Percentiles rank a stretch among this genome's conserved stretches.
phyloP scores from a whole-genome alignment of 768 basidiomycete genomes.

The Suillus lakei region DNA sequence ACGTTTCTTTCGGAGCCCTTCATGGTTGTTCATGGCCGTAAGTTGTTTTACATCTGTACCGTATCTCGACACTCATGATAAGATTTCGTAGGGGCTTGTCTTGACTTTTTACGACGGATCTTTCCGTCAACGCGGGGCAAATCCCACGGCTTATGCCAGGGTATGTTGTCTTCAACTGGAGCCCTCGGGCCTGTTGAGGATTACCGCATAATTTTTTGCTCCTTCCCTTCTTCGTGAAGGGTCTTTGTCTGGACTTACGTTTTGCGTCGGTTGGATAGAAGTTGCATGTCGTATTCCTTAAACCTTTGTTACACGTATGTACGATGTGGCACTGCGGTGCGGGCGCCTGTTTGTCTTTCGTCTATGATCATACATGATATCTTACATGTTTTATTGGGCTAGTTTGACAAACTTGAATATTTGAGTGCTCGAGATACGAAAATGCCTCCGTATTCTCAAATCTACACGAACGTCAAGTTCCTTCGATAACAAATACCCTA shows the following conservation, averaged over 20 bases:
- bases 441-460: background rate
- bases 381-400: too few relatives aligned
- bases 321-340: background rate
- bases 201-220: slow-evolving; percentile 41
- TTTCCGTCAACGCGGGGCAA: slow-evolving; percentile 4
- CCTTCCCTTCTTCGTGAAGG: slow-evolving; percentile 40
- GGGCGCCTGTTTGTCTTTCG: background rate
- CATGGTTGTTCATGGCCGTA: background rate
- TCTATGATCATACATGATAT: background rate
- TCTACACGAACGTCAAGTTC: too few relatives aligned
- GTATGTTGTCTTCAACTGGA: slow-evolving; percentile 6
- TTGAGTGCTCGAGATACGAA: too few relatives aligned
- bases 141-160: background rate
- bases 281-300: background rate
- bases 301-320: background rate
- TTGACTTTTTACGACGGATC: background rate
- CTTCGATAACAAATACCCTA: too few relatives aligned
- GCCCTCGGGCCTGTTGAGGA: slow-evolving; percentile 7
- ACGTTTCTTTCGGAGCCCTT: background rate
- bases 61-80: background rate
- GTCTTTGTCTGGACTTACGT: background rate
- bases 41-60: background rate
- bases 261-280: background rate
- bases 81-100: background rate
- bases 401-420: too few relatives aligned